phyloP scores from a whole-genome alignment of 306 rosid genomes.

The Fagus sylvatica region DNA sequence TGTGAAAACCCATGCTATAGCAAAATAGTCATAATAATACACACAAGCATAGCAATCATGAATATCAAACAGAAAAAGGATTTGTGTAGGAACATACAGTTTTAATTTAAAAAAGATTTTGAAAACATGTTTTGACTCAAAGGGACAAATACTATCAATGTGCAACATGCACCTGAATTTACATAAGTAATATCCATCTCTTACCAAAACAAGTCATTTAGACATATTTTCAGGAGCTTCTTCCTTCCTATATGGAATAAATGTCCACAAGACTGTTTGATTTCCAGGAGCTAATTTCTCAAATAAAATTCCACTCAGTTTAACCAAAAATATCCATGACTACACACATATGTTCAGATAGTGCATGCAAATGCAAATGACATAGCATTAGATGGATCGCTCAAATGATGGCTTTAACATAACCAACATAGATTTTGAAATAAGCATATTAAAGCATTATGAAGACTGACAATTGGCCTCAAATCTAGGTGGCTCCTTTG shows the following conservation, averaged over 20 bases:
- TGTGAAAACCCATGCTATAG: background rate
- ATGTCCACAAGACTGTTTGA: background rate
- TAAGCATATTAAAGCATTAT: slow-evolving; percentile 7
- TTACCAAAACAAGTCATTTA: background rate
- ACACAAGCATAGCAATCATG: background rate
- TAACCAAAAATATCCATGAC: background rate
- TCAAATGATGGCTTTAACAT: slow-evolving; percentile 18
- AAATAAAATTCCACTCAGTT: background rate
- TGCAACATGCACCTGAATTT: background rate
- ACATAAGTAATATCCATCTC: background rate
- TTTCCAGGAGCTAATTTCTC: background rate
- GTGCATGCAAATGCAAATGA: background rate
- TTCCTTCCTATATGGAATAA: background rate
- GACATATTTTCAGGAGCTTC: background rate
- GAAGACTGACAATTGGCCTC: background rate
- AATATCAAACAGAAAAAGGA: background rate
- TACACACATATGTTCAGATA: background rate
- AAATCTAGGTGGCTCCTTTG: background rate
- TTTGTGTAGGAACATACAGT: background rate
- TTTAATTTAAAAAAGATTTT: background rate
- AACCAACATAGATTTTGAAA: slow-evolving; percentile 38
- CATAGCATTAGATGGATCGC: background rate
- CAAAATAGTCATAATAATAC: background rate
- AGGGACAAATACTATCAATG: background rate
- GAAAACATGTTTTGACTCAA: too few species aligned